These are phyloP conservation scores for Aspergillus viridinutans DNA, from an alignment of 2,329 filamentous ascomycete genomes.

Conservation along the genomic window DNA sequence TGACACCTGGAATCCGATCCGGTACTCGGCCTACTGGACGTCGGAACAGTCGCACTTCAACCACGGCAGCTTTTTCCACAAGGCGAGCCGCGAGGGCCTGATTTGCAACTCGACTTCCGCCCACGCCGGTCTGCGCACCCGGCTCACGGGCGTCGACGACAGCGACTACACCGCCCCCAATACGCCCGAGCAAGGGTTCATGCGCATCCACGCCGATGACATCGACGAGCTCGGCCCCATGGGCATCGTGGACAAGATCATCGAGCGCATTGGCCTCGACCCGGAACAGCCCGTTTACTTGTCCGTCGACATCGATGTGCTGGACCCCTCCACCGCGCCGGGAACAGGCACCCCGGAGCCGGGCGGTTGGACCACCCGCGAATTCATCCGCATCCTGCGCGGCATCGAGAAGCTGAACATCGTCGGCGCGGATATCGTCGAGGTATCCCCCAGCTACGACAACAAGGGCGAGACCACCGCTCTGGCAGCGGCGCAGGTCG, in stretches of 20 bases:
- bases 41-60: constrained; percentile 71
- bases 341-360: constrained; percentile 87
- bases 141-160: constrained; percentile 63
- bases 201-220: constrained; percentile 76
- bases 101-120: constrained; percentile 70
- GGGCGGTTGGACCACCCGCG: constrained; percentile 84
- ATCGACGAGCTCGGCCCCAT: constrained; percentile 75
- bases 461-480: constrained; percentile 74
- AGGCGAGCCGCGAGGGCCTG: constrained; percentile 75
- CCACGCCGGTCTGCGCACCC: constrained; percentile 77
- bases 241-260: constrained; percentile 67
- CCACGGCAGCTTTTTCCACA: constrained; percentile 90
- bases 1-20: constrained; percentile 76
- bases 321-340: constrained; percentile 67
- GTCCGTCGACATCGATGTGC: constrained; percentile 74
- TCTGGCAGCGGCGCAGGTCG: constrained; percentile 76
- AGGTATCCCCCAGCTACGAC: constrained; percentile 83
- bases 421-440: constrained; percentile 85
- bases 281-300: constrained; percentile 75
- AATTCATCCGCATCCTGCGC: constrained; percentile 77
- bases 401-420: constrained; percentile 79
- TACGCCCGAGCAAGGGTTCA: constrained; percentile 72
- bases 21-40: constrained; percentile 74
- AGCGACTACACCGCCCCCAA: constrained; percentile 60
- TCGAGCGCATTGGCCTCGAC: constrained; percentile 61